Conservation (phyloP, 805 yeast genomes). For the Kodamaea laetipori region DNA sequence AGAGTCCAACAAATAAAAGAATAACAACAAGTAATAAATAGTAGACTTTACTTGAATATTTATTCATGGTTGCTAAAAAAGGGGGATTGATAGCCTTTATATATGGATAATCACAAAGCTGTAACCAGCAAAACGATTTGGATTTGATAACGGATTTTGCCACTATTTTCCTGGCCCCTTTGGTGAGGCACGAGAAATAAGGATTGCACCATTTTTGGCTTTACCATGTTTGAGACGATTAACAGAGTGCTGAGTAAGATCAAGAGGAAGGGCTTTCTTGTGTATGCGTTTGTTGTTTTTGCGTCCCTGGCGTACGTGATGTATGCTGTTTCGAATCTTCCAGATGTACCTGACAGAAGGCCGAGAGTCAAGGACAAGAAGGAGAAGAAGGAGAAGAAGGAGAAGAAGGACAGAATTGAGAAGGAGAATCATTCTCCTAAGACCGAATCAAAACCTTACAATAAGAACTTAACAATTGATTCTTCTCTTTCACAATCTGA, state of each 20-base stretch:
- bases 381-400: slow-evolving; percentile 1
- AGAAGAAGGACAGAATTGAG: not conserved
- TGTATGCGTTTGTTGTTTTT: slow-evolving; percentile 35
- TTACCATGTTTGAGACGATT: slow-evolving; percentile 24
- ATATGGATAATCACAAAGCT: slow-evolving; percentile 4
- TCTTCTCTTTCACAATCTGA: not conserved
- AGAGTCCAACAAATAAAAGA: slow-evolving; percentile 12
- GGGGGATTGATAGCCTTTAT: slow-evolving; percentile 8
- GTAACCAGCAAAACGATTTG: slow-evolving; percentile 5
- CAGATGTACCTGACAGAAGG: slow-evolving; percentile 14
- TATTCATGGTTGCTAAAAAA: slow-evolving; percentile 3
- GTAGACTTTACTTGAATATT: slow-evolving; percentile 8
- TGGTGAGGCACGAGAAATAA: slow-evolving; percentile 10
- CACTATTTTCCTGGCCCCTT: slow-evolving; percentile 12
- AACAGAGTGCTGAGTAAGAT: slow-evolving; percentile 32
- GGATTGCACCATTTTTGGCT: not conserved
- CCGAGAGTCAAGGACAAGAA: slow-evolving; percentile 3
- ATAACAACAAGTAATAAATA: slow-evolving; percentile 10
- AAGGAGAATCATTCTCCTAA: no score
- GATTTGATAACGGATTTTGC: slow-evolving; percentile 9
- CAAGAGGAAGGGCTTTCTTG: slow-evolving; percentile 37
- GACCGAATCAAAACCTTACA: slow-evolving; percentile 5
- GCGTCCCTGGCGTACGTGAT: slow-evolving; percentile 31
- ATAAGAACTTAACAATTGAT: slow-evolving; percentile 3
- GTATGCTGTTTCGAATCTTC: slow-evolving; percentile 22